phyloP scores from a whole-genome alignment of 2,329 filamentous ascomycete genomes.

The Aspergillus hortae region DNA sequence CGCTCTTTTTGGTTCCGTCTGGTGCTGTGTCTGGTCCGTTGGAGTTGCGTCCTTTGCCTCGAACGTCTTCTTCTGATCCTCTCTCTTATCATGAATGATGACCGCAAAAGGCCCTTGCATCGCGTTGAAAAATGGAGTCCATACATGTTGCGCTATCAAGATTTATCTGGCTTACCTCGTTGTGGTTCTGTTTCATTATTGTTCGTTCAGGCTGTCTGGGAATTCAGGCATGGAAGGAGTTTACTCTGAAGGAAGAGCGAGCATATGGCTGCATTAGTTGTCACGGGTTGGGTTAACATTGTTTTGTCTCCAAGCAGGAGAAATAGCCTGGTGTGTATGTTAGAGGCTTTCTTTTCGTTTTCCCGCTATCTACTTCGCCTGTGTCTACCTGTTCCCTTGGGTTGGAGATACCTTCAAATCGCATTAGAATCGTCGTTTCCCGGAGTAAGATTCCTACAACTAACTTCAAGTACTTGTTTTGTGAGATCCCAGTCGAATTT shows the following conservation, averaged over 20 bases:
- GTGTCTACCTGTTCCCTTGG: too few relatives aligned
- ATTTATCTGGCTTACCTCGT: constrained; percentile 4
- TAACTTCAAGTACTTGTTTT: background rate
- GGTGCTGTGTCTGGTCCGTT: constrained; percentile 3
- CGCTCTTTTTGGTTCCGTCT: constrained; percentile 9
- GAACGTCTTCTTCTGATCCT: background rate
- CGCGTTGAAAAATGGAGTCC: constrained; percentile 12
- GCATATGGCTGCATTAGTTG: constrained; percentile 17
- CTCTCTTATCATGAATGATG: constrained; percentile 12
- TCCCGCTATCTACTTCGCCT: background rate
- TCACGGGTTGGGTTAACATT: constrained; percentile 10
- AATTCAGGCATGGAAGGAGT: constrained; percentile 19
- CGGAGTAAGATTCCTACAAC: background rate
- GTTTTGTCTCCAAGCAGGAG: constrained; percentile 14
- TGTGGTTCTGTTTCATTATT: constrained; percentile 12
- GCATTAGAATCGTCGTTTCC: background rate
- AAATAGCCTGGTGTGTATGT: constrained; percentile 10
- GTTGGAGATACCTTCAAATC: constrained; percentile 4
- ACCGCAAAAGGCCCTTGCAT: constrained; percentile 12
- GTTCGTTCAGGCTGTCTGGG: constrained; percentile 16
- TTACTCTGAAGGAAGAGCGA: constrained; percentile 15
- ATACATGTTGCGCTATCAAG: constrained; percentile 6
- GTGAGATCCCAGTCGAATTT: background rate
- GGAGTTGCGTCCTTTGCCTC: constrained; percentile 11
- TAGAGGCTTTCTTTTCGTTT: constrained; percentile 9